Evolutionary conservation across 2,329 filamentous ascomycete genomes (phyloP), one percentile per base, ranked within the genome.

Genomic region (Scopulariopsis brevicaulis): DNA sequence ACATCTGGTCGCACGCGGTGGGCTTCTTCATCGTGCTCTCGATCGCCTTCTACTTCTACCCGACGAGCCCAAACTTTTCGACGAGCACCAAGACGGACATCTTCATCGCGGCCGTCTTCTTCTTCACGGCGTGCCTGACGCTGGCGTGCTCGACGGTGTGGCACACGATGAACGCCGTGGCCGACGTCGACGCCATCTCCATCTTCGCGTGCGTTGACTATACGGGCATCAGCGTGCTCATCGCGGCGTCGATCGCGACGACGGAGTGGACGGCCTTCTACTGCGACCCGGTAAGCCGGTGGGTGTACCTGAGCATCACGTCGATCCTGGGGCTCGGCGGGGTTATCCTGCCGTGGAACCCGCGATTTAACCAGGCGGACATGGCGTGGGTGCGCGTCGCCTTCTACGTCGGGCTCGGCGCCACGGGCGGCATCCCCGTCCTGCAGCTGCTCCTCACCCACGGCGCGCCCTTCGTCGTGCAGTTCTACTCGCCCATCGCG

Each of bases 261-360:
- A 96, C 91, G 40, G 94, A 99, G 70, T 99, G 97, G 75, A 96
- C 94, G 0, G 94, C 93, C 25, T 99, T 99, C 72, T 99, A 99
- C 76, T 96, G 94, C 75, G 94, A 99, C 67, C 92, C 94, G 3
- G 66, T 88, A 53, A 92, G 88, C 64, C 87, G 92, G 58, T 94
- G 87, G 81, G 77, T 82, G 14, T 99, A 97, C 73, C 94, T 99
- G 77, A 72, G 80, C 50, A 77, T 89, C 55, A 97, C 94, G 2
- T 86, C 89, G 59, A 69, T 86, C 15, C 82, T 99, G 28, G 94
- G 94, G 54, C 74, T 95, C 59, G 89, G 86, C 46, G 94, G 94
- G 59, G 90, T 95, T 62, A 89, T 96, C 62, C 80, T 99, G 43
- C 93, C 94, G 1, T 99, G 94, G 94, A 90, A 96, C 71, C 94